A percentile compares a stretch with the other conserved stretches of the same genome.
These are phyloP conservation scores for Jaltomata sinuosa DNA, from an alignment of 257 asterid species.

Conservation along the genomic window DNA sequence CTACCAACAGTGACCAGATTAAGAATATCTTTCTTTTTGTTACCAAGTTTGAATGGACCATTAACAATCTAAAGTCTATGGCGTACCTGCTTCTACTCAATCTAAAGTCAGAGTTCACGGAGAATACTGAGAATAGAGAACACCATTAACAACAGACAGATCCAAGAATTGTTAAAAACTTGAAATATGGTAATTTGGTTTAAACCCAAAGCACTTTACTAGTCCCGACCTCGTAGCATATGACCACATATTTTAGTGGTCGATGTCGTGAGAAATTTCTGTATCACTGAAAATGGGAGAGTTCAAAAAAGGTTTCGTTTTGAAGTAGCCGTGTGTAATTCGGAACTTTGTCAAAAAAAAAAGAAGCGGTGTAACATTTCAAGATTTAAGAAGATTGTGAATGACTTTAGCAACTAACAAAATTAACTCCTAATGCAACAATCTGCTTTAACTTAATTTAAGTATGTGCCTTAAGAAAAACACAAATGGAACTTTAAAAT, in stretches of 20 bases:
- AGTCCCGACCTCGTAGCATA: background rate
- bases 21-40: background rate
- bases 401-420: background rate
- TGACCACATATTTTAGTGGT: background rate
- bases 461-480: background rate
- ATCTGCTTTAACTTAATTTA: background rate
- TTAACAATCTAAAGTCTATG: no score
- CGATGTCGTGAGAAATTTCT: background rate
- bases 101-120: background rate
- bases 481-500: background rate
- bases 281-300: background rate
- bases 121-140: background rate
- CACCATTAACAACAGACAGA: no score
- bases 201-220: background rate
- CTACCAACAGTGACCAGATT: background rate
- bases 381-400: background rate
- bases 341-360: no score
- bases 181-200: no score
- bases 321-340: background rate
- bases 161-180: no score
- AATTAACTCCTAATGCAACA: background rate
- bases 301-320: background rate
- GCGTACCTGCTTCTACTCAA: background rate
- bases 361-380: no score
- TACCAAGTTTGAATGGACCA: no score